These are phyloP conservation scores for Populus hybrid DNA, from an alignment of 441 rosid species.

Conservation along the genomic window DNA sequence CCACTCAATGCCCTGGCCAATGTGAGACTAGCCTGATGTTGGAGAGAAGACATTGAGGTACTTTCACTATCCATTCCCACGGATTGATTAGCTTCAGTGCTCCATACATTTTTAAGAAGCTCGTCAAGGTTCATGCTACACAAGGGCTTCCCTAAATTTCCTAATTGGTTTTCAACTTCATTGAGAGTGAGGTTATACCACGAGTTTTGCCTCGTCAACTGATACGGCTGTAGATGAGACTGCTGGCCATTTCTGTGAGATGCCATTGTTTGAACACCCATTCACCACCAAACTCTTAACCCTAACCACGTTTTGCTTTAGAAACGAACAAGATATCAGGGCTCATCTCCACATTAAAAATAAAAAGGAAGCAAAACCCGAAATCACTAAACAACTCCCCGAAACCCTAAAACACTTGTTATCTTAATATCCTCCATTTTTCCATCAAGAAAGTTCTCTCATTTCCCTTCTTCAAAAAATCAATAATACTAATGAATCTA, in stretches of 20 bases:
- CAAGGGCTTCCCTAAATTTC: conserved; percentile 62
- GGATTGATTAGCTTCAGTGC: conserved; percentile 30
- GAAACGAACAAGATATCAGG: too few species aligned
- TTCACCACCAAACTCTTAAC: conserved; percentile 24
- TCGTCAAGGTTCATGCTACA: conserved; percentile 77
- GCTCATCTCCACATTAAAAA: not conserved
- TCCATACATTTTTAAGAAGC: conserved; percentile 64
- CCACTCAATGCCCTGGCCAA: conserved; percentile 50
- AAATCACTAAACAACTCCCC: conserved; percentile 5
- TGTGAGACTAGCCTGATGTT: conserved; percentile 52
- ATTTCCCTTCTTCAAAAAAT: not conserved
- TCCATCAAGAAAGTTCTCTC: not conserved
- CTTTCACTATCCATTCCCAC: conserved; percentile 38
- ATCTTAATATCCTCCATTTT: not conserved
- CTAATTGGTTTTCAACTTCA: conserved; percentile 64
- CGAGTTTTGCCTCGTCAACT: conserved; percentile 46
- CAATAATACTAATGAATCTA: not conserved
- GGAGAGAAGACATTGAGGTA: conserved; percentile 33
- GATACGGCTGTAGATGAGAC: conserved; percentile 33
- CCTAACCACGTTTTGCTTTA: conserved; percentile 15
- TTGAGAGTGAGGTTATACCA: conserved; percentile 62
- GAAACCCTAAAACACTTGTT: not conserved
- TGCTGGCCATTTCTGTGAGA: conserved; percentile 40
- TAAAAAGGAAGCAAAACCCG: not conserved
- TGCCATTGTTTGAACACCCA: conserved; percentile 57